Evolutionary conservation across 2,329 filamentous ascomycete genomes (phyloP), one percentile per base, ranked within the genome.

Genomic region (Didymella exigua): DNA sequence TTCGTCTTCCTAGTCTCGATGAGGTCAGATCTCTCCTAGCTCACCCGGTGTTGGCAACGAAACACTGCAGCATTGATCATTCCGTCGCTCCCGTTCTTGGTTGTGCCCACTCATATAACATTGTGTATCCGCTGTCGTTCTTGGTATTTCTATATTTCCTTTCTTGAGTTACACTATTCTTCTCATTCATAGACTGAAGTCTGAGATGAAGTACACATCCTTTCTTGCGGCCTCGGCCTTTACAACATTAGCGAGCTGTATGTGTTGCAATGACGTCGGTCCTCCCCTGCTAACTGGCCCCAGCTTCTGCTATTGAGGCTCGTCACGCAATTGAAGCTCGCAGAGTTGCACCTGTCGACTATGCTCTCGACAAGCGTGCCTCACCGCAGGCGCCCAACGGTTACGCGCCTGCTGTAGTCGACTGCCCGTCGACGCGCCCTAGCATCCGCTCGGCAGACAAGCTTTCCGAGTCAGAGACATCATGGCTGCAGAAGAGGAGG

Each of bases 401-500:
- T 58, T 97, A 97, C 74, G 84, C 86, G 1, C 93, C 93, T 0
- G 77, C 81, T 29, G 71, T 77, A 5, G 87, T 90, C 36, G 74
- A 83, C 59, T 96, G 93, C 68, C 91, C 92, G 4, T 76, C 79
- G 6, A 79, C 79, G n/a, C 82, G 85, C 38, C 92, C 93, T 1
- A 81, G 79, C 1, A 84, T 96, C 49, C 86, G 92, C 62, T 73
- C 74, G 30, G 90, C 89, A 40, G 75, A 76, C 23, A 67, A 69
- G 0, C 76, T 96, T 9, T 93, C 90, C 3, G 65, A 79, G 14
- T 80, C 88, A 51, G 93, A 97, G 77, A 82, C 80, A 33, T 77
- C 82, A 69, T 97, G 93, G 91, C 80, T 96, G 13, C 70, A 84
- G 45, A 81, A 80, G 56, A 85, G 93, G 54, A 84, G 91, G 59